Evolutionary conservation across 2,329 filamentous ascomycete genomes (phyloP).

Genomic region (Phialocephala sp.): DNA sequence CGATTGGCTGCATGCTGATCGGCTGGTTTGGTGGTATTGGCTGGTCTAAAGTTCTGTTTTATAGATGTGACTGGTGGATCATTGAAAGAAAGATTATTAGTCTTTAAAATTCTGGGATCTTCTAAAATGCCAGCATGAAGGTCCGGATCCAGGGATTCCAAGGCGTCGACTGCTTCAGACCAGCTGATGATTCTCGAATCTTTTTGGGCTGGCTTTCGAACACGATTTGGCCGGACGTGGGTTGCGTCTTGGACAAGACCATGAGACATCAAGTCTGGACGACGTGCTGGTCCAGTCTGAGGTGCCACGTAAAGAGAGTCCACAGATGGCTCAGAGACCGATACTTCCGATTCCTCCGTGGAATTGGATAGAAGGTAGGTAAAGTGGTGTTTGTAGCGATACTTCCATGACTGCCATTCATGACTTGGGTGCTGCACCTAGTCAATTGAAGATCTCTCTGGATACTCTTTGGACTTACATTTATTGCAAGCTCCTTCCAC

Average conservation of each 20-base stretch:
- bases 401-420: conserved; percentile 24
- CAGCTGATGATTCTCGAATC: conserved; percentile 40
- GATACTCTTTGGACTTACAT: conserved; percentile 24
- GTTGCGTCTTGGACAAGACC: background rate
- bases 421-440: conserved; percentile 35
- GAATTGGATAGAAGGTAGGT: conserved; percentile 24
- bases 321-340: conserved; percentile 18
- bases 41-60: conserved; percentile 1
- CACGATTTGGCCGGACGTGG: conserved; percentile 26
- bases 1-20: background rate
- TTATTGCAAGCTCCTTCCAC: conserved; percentile 35
- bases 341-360: conserved; percentile 21
- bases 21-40: background rate
- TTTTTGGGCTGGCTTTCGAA: conserved; percentile 35
- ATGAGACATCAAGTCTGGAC: background rate
- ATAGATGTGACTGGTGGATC: conserved; percentile 12
- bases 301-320: conserved; percentile 9
- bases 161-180: conserved; percentile 39
- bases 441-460: background rate
- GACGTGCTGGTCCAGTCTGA: background rate
- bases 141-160: conserved; percentile 38
- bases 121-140: conserved; percentile 38
- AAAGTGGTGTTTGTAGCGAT: conserved; percentile 29
- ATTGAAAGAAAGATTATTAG: background rate
- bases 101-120: conserved; percentile 31